Evolutionary conservation across 805 yeast species (phyloP), one percentile per base, ranked within the genome.

Genomic region (Ogataea neopini): DNA sequence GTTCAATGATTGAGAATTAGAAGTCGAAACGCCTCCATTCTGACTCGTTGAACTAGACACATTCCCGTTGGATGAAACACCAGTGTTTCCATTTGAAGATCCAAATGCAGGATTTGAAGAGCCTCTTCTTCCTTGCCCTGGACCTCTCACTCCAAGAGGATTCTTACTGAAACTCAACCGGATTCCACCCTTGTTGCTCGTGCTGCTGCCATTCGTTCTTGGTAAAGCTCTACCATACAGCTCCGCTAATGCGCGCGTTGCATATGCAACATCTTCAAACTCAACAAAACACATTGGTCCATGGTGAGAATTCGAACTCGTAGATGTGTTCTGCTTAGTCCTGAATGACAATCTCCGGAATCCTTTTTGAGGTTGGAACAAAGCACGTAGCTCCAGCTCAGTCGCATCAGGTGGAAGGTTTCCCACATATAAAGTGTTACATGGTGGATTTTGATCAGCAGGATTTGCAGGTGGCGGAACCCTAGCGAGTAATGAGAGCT

Each of bases 201-300:
- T 48, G 20, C 40, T 47, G 43, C 49, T 56, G 32, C 83, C 83
- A 28, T 82, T 83, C 30, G 83, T 83, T 61, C 97, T 79, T 25
- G 96, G 95, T 59, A 94, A 76, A 9, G 94, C 89, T 53, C 94
- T 77, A 13, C 99, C 99, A 63, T 94, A 94, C 41, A 94, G 73
- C 68, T 91, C 97, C 26, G 96, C 96, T 50, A 94, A 74, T 0
- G 98, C 97, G 59, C 88, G 77, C 1, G 98, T 89, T 1, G 99
- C 99, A 68, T 81, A 86, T 3, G 86, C 84, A 44, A 94, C 96
- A 66, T 92, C 97, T 59, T 94, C 99, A 71, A 94, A 94, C 72
- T 94, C 99, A 45, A 94, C 99, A 75, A 94, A 94, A 68, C 99
- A 94, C 98, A 94, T 94, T 46, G 99, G 99, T 4, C 99, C 98